Evolutionary conservation across 108 stramenopile genomes (phyloP).

Genomic region (Licmophora abbreviata): DNA sequence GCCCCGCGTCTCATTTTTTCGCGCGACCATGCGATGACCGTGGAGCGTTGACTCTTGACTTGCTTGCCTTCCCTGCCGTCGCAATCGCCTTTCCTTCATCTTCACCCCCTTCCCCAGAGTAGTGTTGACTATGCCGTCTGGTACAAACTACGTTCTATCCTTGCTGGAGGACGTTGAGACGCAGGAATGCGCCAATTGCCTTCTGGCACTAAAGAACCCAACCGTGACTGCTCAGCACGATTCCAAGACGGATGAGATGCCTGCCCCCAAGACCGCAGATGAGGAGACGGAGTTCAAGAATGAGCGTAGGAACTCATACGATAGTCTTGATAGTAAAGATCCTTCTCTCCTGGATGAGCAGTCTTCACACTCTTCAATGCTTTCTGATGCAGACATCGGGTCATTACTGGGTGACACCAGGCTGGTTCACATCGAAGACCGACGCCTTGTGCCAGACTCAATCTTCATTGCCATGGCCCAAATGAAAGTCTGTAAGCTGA

Average conservation of each 20-base stretch:
- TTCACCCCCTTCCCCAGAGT: no score
- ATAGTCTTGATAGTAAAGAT: not conserved
- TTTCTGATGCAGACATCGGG: conserved; percentile 6
- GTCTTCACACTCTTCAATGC: conserved; percentile 1
- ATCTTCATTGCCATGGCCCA: conserved; percentile 73
- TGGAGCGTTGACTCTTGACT: no score
- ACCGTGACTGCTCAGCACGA: conserved; percentile 14
- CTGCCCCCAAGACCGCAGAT: not conserved
- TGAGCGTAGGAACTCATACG: not conserved
- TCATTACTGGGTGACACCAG: conserved; percentile 20
- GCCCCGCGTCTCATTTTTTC: no score
- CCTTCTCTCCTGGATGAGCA: not conserved
- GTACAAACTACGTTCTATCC: no score
- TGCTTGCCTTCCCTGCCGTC: no score
- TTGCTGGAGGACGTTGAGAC: not conserved
- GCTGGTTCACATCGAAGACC: conserved; percentile 47
- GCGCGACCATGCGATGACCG: no score
- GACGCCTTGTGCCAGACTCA: conserved; percentile 57
- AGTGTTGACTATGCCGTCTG: no score
- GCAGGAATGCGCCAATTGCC: conserved; percentile 5
- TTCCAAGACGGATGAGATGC: not conserved
- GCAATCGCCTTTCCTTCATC: no score
- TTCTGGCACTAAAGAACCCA: conserved; percentile 15
- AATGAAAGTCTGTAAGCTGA: conserved; percentile 41
- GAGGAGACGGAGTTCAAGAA: not conserved